Conservation (phyloP, 306 rosid species). For the Vigna unguiculata region DNA sequence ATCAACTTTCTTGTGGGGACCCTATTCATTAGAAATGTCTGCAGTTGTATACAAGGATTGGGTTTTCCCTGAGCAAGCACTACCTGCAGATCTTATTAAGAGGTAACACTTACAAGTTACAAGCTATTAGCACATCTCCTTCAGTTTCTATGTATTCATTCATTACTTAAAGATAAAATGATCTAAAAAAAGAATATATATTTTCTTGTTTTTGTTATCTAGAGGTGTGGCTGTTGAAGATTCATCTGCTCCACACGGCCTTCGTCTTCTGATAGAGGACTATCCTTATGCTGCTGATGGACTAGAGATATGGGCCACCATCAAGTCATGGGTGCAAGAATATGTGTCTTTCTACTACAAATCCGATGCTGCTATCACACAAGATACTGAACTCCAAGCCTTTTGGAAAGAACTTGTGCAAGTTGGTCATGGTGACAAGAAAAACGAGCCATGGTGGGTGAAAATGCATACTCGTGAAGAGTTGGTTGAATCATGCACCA, state of each 20-base stretch:
- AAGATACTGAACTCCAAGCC: slow-evolving; percentile 68
- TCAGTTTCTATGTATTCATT: background rate
- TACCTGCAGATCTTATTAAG: slow-evolving; percentile 53
- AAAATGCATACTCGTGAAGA: slow-evolving; percentile 56
- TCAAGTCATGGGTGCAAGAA: slow-evolving; percentile 64
- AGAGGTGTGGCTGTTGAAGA: slow-evolving; percentile 74
- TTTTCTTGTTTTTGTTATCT: slow-evolving; percentile 3
- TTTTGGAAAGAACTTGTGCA: slow-evolving; percentile 69
- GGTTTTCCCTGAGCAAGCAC: slow-evolving; percentile 50
- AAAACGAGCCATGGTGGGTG: slow-evolving; percentile 61
- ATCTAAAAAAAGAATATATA: background rate
- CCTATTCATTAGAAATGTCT: slow-evolving; percentile 49
- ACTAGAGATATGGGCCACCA: slow-evolving; percentile 66
- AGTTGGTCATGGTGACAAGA: slow-evolving; percentile 72
- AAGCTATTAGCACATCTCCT: background rate
- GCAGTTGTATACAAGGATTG: slow-evolving; percentile 49
- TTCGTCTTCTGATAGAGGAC: slow-evolving; percentile 68
- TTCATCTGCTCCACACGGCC: slow-evolving; percentile 54
- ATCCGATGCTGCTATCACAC: slow-evolving; percentile 48
- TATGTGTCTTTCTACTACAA: slow-evolving; percentile 62
- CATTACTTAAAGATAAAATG: background rate
- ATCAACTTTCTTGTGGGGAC: slow-evolving; percentile 49
- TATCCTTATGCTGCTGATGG: slow-evolving; percentile 71
- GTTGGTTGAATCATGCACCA: slow-evolving; percentile 54
- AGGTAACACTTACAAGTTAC: slow-evolving; percentile 39